A percentile compares a stretch with the other conserved stretches of the same genome.
phyloP scores from a whole-genome alignment of 2,329 filamentous ascomycete species.

The Trichoderma citrinoviride region DNA sequence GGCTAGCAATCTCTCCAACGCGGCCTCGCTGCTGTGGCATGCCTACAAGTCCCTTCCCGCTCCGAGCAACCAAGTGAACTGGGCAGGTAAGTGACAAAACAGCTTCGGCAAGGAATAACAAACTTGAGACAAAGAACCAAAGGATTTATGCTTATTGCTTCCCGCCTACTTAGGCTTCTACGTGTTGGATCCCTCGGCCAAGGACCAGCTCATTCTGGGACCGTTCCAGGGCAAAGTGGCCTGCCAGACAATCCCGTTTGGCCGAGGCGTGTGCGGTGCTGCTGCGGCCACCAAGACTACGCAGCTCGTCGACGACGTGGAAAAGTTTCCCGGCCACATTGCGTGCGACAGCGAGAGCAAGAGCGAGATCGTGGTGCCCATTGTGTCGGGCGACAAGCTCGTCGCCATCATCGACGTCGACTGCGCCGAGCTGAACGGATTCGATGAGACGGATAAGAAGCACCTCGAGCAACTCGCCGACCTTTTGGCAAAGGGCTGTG shows the following conservation, averaged over 20 bases:
- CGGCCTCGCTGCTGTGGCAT: conserved; percentile 75
- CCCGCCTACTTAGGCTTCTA: conserved; percentile 68
- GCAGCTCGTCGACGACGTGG: conserved; percentile 68
- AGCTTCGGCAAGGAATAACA: not conserved
- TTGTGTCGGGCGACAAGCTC: conserved; percentile 51
- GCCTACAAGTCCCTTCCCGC: conserved; percentile 68
- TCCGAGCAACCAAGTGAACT: conserved; percentile 69
- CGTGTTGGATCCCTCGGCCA: conserved; percentile 52
- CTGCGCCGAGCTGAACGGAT: conserved; percentile 64
- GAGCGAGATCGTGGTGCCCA: conserved; percentile 81
- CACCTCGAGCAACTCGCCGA: conserved; percentile 65
- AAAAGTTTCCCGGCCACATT: conserved; percentile 75
- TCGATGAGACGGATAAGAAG: conserved; percentile 64
- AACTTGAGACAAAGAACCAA: not conserved
- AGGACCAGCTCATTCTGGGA: conserved; percentile 65
- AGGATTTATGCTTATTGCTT: not conserved
- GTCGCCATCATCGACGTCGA: conserved; percentile 80
- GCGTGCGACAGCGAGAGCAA: conserved; percentile 73
- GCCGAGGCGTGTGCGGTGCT: conserved; percentile 71
- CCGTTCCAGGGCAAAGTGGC: conserved; percentile 80
- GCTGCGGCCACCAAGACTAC: conserved; percentile 61
- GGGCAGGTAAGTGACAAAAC: conserved; percentile 57
- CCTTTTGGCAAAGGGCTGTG: conserved; percentile 59
- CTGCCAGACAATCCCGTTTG: conserved; percentile 73
- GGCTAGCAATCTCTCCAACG: conserved; percentile 70